These are phyloP conservation scores for Obelidium mucronatum DNA, from an alignment of 192 early-diverging fungal genomes.

Conservation along the genomic window DNA sequence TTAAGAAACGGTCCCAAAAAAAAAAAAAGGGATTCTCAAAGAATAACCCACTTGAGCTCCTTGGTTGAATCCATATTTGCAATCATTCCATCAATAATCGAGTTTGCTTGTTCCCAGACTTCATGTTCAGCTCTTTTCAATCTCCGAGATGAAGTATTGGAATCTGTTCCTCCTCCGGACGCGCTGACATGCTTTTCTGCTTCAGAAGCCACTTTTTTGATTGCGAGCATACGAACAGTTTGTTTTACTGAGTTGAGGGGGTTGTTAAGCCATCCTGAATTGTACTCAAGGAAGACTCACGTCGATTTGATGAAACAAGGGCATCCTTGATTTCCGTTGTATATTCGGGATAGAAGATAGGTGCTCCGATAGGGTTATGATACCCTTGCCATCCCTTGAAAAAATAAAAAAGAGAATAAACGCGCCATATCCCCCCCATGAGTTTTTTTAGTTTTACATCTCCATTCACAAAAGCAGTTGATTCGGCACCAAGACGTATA, in stretches of 20 bases:
- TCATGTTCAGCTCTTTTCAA: conserved; percentile 38
- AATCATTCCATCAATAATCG: conserved; percentile 62
- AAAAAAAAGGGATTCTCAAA: neutral
- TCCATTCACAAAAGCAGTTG: conserved; percentile 46
- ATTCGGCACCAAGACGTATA: conserved; percentile 53
- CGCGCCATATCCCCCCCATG: no score
- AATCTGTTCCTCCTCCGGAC: neutral
- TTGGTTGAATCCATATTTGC: conserved; percentile 70
- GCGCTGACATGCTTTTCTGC: conserved; percentile 17
- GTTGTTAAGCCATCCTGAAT: neutral
- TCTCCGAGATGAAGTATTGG: conserved; percentile 2
- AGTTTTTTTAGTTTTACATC: no score
- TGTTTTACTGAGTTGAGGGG: conserved; percentile 13
- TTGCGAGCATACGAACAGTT: conserved; percentile 11
- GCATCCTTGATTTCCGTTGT: conserved; percentile 67
- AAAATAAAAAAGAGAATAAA: neutral
- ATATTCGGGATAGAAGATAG: conserved; percentile 74
- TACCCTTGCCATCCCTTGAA: conserved; percentile 81
- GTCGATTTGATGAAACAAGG: conserved; percentile 59
- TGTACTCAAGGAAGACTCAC: conserved; percentile 47
- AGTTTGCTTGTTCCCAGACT: conserved; percentile 36
- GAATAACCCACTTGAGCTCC: conserved; percentile 55
- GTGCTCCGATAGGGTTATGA: conserved; percentile 75
- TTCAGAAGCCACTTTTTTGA: conserved; percentile 6
- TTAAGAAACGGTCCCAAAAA: neutral